Conservation (phyloP, 345 rosid genomes). For the Toxicodendron radicans region DNA sequence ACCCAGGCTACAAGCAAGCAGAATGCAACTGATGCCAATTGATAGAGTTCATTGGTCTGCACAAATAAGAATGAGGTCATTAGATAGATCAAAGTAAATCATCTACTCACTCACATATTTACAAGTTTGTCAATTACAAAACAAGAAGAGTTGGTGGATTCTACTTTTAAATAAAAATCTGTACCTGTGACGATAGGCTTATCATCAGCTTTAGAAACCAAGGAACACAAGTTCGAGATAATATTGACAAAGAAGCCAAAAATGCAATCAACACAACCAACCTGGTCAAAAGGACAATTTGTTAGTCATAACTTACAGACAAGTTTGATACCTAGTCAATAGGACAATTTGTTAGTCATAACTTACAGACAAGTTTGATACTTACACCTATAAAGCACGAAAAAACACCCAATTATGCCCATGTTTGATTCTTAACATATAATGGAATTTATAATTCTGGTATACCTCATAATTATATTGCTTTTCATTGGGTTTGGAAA, state of each 20-base stretch:
- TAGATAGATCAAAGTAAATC: not conserved
- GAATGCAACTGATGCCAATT: conserved; percentile 91
- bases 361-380: not conserved
- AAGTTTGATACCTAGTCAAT: conserved; percentile 50
- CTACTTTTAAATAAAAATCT: not conserved
- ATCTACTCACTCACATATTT: not conserved
- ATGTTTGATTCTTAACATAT: too few relatives aligned
- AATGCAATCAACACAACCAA: conserved; percentile 68
- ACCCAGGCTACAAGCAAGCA: conserved; percentile 98
- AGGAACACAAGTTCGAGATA: conserved; percentile 75
- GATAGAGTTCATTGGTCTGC: conserved; percentile 94
- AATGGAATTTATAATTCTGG: too few relatives aligned
- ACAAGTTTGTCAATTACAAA: not conserved
- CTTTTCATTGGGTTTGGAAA: too few relatives aligned
- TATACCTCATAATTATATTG: too few relatives aligned
- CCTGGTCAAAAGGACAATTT: conserved; percentile 32
- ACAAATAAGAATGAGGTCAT: not conserved
- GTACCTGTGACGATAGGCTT: conserved; percentile 81
- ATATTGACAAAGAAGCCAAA: conserved; percentile 63
- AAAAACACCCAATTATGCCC: not conserved
- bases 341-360: not conserved
- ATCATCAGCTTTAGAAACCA: conserved; percentile 87
- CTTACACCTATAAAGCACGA: not conserved
- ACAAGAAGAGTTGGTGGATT: not conserved
- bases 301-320: not conserved